phyloP scores from a whole-genome alignment of 2,329 filamentous ascomycete species.

The Dothistroma septosporum region DNA sequence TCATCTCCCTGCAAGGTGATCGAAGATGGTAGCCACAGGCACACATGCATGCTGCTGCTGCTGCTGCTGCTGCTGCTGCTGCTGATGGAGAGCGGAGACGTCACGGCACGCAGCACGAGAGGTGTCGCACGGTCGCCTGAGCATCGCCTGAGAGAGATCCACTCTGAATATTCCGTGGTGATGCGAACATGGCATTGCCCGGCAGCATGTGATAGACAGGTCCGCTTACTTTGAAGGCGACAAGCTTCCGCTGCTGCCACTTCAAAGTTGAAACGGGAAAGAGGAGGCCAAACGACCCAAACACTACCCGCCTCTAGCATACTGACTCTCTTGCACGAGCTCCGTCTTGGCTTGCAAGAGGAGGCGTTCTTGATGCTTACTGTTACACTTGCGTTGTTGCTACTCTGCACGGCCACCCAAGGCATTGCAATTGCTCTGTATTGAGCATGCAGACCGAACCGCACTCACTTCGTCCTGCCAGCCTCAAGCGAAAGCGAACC shows the following conservation, averaged over 20 bases:
- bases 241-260: not conserved
- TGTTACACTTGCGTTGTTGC: not conserved
- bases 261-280: not conserved
- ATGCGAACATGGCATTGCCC: not conserved
- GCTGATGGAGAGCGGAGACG: not conserved
- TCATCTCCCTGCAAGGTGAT: not conserved
- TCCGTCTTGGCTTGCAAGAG: not conserved
- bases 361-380: not conserved
- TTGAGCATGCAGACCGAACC: not conserved
- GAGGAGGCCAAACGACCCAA: not conserved
- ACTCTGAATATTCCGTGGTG: not conserved
- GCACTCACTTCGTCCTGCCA: slow-evolving; percentile 1
- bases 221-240: not conserved
- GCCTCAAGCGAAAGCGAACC: slow-evolving; percentile 31
- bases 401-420: not conserved
- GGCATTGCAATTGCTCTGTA: not conserved
- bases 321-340: not conserved
- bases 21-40: not conserved
- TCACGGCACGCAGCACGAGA: not conserved
- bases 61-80: too few relatives aligned
- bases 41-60: not conserved
- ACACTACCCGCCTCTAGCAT: not conserved
- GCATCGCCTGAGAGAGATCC: not conserved
- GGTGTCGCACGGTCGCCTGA: not conserved
- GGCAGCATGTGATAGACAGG: not conserved